These are phyloP conservation scores for Botrytis sinoallii DNA, from an alignment of 2,329 filamentous ascomycete genomes.

Conservation along the genomic window DNA sequence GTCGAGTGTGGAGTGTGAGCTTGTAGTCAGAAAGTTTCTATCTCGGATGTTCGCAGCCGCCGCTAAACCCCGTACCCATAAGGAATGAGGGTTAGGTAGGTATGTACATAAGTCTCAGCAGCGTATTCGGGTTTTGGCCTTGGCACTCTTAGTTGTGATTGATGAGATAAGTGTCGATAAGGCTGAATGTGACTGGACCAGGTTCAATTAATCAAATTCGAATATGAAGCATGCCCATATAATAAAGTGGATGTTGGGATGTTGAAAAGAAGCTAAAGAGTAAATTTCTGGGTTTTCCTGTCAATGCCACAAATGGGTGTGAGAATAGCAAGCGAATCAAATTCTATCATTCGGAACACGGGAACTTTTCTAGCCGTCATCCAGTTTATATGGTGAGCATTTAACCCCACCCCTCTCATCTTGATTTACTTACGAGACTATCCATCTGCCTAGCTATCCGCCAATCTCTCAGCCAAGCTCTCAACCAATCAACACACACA, in stretches of 20 bases:
- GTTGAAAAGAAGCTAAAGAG: neutral
- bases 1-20: neutral
- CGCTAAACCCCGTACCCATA: neutral
- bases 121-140: neutral
- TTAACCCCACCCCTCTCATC: neutral
- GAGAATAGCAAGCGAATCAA: neutral
- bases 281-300: neutral
- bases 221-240: neutral
- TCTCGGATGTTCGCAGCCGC: neutral
- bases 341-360: neutral
- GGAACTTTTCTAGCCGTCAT: slow-evolving; percentile 3
- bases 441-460: neutral
- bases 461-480: neutral
- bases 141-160: neutral
- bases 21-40: neutral
- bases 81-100: neutral
- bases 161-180: neutral
- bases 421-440: neutral
- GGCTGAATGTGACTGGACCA: neutral
- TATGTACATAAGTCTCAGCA: neutral
- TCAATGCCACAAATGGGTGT: neutral
- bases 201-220: neutral
- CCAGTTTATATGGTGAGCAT: accelerated
- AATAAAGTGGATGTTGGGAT: neutral
- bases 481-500: neutral